Percentiles rank a stretch among this genome's conserved stretches.
phyloP scores from a whole-genome alignment of 805 yeast species.

The Starmerella floricola region DNA sequence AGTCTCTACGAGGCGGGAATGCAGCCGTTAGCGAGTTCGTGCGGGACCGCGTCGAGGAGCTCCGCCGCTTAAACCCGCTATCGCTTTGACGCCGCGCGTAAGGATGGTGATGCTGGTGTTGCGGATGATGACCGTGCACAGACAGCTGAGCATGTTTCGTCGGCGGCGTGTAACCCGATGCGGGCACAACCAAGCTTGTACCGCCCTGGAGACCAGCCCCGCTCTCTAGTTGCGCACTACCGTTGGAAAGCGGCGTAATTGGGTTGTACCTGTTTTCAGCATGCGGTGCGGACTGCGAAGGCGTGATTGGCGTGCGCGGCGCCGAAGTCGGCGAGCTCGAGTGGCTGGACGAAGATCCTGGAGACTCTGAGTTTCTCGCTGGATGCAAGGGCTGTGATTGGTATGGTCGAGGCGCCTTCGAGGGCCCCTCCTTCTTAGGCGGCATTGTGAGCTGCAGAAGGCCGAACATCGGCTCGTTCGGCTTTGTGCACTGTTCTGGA shows the following conservation, averaged over 20 bases:
- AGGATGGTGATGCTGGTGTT: not conserved
- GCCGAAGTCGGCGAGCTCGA: not conserved
- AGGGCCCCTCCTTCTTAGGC: not conserved
- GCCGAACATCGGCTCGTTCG: constrained; percentile 53
- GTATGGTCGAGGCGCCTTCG: constrained; percentile 2
- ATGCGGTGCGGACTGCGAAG: no score
- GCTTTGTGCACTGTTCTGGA: constrained; percentile 47
- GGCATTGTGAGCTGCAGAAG: constrained; percentile 34
- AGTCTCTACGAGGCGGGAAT: not conserved
- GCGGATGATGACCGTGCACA: not conserved
- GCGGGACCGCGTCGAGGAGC: not conserved
- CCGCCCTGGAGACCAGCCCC: not conserved
- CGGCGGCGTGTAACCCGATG: not conserved
- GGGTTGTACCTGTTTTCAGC: no score
- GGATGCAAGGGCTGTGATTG: not conserved
- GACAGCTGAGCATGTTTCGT: not conserved
- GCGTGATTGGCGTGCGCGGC: no score
- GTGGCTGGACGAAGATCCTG: not conserved
- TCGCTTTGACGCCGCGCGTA: not conserved
- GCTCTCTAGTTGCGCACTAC: no score
- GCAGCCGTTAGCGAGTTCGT: constrained; percentile 5
- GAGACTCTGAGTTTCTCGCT: not conserved
- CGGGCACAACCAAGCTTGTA: not conserved
- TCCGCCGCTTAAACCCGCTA: constrained; percentile 4
- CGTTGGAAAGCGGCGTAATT: no score